Conservation (phyloP, 495 filamentous ascomycete genomes). For the Xylaria flabelliformis region DNA sequence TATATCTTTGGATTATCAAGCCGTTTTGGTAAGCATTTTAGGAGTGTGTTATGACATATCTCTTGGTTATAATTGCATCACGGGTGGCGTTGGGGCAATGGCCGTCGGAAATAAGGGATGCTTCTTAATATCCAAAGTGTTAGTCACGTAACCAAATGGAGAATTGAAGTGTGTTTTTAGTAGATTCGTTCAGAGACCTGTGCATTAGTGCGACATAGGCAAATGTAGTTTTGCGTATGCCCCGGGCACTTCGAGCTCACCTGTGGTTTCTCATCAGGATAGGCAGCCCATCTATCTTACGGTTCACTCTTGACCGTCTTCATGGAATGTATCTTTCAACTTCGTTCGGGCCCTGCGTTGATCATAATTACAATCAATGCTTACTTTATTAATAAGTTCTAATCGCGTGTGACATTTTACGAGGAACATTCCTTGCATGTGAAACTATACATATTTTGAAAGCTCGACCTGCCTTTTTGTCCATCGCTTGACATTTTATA, state of each 20-base stretch:
- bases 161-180: neutral
- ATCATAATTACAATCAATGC: neutral
- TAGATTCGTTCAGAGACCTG: neutral
- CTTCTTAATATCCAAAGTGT: neutral
- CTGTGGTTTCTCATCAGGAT: neutral
- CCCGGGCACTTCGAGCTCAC: neutral
- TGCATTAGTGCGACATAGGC: neutral
- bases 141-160: neutral
- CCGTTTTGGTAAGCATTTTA: neutral
- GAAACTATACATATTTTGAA: neutral
- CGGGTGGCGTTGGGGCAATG: conserved; percentile 13
- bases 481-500: neutral
- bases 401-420: neutral
- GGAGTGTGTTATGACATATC: neutral
- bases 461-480: neutral
- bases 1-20: neutral
- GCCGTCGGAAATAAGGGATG: conserved; percentile 2
- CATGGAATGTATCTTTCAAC: neutral
- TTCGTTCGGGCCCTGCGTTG: neutral
- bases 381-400: neutral
- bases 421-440: neutral
- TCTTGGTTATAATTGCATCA: conserved; percentile 9
- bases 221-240: neutral
- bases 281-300: neutral
- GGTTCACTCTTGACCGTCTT: neutral